These are phyloP conservation scores for Sporothrix protearum DNA, from an alignment of 2,329 filamentous ascomycete species.

Conservation along the genomic window DNA sequence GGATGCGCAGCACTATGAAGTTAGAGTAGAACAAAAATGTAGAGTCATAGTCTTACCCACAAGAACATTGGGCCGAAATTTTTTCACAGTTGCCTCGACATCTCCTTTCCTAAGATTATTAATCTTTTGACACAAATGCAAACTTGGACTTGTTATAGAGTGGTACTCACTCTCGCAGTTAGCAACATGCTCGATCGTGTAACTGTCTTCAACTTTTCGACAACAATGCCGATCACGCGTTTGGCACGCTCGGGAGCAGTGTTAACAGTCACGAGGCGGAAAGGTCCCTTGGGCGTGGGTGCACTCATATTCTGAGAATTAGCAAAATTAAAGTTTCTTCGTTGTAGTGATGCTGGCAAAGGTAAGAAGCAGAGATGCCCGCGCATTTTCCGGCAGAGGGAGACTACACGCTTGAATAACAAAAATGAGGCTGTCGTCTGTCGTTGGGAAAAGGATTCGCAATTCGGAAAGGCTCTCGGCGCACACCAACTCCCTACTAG, in stretches of 20 bases:
- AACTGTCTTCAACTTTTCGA: slow-evolving; percentile 61
- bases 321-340: neutral
- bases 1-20: slow-evolving; percentile 58
- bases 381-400: neutral
- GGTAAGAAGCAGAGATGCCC: neutral
- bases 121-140: neutral
- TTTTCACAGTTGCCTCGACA: slow-evolving; percentile 39
- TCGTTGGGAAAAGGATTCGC: neutral
- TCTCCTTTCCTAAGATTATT: neutral
- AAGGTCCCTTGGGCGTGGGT: slow-evolving; percentile 36
- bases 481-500: neutral
- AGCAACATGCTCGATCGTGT: slow-evolving; percentile 59
- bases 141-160: slow-evolving; percentile 37
- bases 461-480: neutral
- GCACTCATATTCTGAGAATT: neutral
- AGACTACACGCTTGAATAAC: neutral
- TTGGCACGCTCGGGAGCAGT: slow-evolving; percentile 63
- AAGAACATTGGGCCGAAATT: slow-evolving; percentile 34
- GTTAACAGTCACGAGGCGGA: slow-evolving; percentile 64
- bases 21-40: neutral
- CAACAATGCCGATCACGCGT: slow-evolving; percentile 57
- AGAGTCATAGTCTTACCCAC: slow-evolving; percentile 25
- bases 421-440: neutral
- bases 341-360: neutral
- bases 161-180: slow-evolving; percentile 44